Evolutionary conservation across 1,139 yeast genomes (phyloP), one percentile per base, ranked within the genome.

Genomic region (Pichia terricola): DNA sequence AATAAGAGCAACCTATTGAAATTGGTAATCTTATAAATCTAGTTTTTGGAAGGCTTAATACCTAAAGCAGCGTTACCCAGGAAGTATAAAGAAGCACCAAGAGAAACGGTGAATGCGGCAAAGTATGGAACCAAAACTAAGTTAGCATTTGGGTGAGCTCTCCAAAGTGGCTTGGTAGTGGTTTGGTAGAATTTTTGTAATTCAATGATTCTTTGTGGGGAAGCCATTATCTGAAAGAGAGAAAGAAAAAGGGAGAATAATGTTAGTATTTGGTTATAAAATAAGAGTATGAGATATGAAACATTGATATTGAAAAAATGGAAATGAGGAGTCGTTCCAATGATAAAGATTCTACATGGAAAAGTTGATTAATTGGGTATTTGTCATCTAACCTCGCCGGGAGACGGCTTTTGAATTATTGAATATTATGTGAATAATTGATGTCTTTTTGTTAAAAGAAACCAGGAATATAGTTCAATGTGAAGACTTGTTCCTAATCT

Each of bases 71-170:
- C 94, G 72, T 94, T 82, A 57, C 83, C 91, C 45, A 83, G 66
- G 75, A 82, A 86, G 71, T 66, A 77, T 55, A 82, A 69, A 57
- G 94, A 85, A 53, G 77, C 75, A 53, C 75, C 74, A 47, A 87
- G 75, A 56, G 88, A 72, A 51, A 82, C 73, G 52, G 89, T 72
- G 71, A 88, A 84, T 55, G 85, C 72, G 55, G 88, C 94, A 73
- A 79, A 85, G 78, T 82, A 89, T 65, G 96, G 96, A 70, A 83
- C 85, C 57, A 88, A 76, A 65, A 82, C 69, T 61, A 76, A 69
- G 70, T 85, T 86, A 56, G 96, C 79, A 69, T 89, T 80, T 64
- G 79, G 79, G 63, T 72, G 77, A 54, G 70, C 79, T 73, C 79
- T 70, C 87, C 86, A 82, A 64, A 83, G 73, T 60, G 81, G 83